Evolutionary conservation across 306 rosid species (phyloP), one percentile per base, ranked within the genome.

Genomic region (Geum urbanum): DNA sequence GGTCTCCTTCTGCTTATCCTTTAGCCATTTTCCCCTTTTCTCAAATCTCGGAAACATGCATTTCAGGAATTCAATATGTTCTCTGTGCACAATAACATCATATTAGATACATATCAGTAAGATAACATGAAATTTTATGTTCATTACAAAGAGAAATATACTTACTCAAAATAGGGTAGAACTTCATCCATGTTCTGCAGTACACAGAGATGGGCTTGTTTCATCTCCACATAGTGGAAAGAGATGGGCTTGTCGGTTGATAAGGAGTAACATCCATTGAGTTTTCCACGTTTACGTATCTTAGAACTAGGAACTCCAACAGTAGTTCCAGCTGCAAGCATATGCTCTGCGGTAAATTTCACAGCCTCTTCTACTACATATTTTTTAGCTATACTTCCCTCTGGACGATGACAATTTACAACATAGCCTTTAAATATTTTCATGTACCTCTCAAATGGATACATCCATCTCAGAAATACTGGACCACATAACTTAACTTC

Each of bases 371-470:
- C 50, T 0, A 46, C 20, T 2, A 63, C 15, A 15, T 63, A 18
- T 1, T 12, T 0, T 11, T 63, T 50, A 1, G 41, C 20, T 2
- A 63, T 41, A 50, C 50, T 14, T 2, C 46, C 67, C 18, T 63
- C 20, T 12, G 27, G 67, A 5, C 19, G n/a, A 3, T 39, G 0
- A 0, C 27, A 22, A 41, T 63, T 63, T 15, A 9, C 15, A 3
- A 63, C 67, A 13, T 39, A 63, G 18, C 67, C 19, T 63, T 63
- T 39, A 7, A 63, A 63, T 2, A 63, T n/a, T 16, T 63, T 63
- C 67, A 63, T 46, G 50, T 46, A 46, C 11, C 50, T 8, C 13
- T 46, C 50, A 3, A 46, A 46, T 5, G 50, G 50, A 3, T 46
- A 46, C 67, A 63, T 41, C 24, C 50, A 41, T 16, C 27, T 10